Evolutionary conservation across 192 early-diverging fungal species (phyloP).

Genomic region (Chytriomyces sp.): DNA sequence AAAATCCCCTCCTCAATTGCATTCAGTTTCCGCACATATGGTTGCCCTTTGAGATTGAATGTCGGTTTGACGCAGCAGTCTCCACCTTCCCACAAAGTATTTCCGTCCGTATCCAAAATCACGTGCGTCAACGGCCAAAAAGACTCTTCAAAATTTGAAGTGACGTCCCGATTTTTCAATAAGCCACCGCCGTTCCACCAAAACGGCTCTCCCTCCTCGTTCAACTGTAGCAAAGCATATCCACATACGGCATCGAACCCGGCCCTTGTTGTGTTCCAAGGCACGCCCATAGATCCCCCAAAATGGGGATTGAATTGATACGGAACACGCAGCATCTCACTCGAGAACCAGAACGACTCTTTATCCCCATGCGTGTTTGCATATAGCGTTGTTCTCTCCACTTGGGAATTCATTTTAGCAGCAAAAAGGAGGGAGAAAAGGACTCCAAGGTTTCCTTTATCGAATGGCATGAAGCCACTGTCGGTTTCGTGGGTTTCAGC

Average conservation of each 20-base stretch:
- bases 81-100: slow-evolving; percentile 15
- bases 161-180: not conserved
- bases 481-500: slow-evolving; percentile 14
- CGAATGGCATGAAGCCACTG: slow-evolving; percentile 13
- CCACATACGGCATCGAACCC: not conserved
- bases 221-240: slow-evolving; percentile 1
- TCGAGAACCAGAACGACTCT: slow-evolving; percentile 73
- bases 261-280: not conserved
- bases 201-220: slow-evolving; percentile 10
- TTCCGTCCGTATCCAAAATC: slow-evolving; percentile 6
- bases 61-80: too few relatives aligned
- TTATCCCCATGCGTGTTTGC: slow-evolving; percentile 60
- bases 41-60: too few relatives aligned
- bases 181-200: slow-evolving; percentile 26
- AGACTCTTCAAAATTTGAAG: too few relatives aligned
- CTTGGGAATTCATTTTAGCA: slow-evolving; percentile 13
- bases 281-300: slow-evolving; percentile 55
- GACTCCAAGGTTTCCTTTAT: slow-evolving; percentile 17
- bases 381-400: not conserved
- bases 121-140: slow-evolving; percentile 15
- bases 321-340: slow-evolving; percentile 62
- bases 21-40: too few relatives aligned
- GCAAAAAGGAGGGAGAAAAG: slow-evolving; percentile 15
- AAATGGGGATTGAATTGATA: slow-evolving; percentile 56
- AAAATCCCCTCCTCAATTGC: too few relatives aligned